phyloP scores from a whole-genome alignment of 768 basidiomycete species.

The Termitomyces sp. region DNA sequence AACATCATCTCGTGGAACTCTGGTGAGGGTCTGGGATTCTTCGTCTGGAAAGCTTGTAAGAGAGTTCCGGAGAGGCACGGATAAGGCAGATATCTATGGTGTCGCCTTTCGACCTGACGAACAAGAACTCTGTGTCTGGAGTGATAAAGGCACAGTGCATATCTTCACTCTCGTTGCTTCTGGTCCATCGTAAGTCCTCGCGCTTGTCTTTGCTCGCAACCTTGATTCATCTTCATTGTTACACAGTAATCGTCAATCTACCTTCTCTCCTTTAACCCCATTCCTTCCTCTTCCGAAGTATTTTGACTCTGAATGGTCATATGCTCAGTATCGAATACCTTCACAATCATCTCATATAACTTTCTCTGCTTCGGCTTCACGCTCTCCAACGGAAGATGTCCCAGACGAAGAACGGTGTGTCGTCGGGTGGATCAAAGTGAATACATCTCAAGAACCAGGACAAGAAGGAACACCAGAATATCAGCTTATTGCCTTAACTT shows the following conservation, averaged over 20 bases:
- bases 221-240: not conserved
- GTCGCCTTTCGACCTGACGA: constrained; percentile 87
- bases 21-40: constrained; percentile 86
- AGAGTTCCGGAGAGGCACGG: constrained; percentile 82
- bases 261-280: constrained; percentile 74
- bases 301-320: constrained; percentile 96
- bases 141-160: constrained; percentile 94
- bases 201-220: not conserved
- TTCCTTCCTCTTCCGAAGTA: constrained; percentile 86
- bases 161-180: constrained; percentile 74
- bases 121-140: constrained; percentile 85
- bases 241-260: constrained; percentile 77
- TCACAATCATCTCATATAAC: constrained; percentile 81
- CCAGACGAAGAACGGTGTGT: constrained; percentile 83
- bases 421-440: constrained; percentile 78
- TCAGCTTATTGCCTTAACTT: constrained; percentile 84
- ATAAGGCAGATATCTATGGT: constrained; percentile 89
- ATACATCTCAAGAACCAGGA: constrained; percentile 32
- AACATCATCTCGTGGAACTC: constrained; percentile 77
- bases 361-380: constrained; percentile 56
- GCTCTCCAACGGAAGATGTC: constrained; percentile 54
- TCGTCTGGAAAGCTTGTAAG: constrained; percentile 66
- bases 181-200: constrained; percentile 54
- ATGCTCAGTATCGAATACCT: constrained; percentile 89
- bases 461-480: constrained; percentile 40